Evolutionary conservation across 495 filamentous ascomycete species (phyloP).

Genomic region (Podospora tetraspora): DNA sequence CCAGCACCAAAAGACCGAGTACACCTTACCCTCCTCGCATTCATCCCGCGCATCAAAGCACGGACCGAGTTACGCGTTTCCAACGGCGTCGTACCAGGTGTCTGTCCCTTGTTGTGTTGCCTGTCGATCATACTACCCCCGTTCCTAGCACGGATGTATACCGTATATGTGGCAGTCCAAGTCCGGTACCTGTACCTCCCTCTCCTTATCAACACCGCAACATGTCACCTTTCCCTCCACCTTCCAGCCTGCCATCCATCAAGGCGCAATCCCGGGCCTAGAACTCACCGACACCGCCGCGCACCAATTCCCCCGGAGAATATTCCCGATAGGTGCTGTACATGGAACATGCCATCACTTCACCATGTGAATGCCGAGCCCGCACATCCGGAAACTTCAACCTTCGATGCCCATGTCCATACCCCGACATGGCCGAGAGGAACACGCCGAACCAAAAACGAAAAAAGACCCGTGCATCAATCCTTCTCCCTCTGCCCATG

Average conservation of each 20-base stretch:
- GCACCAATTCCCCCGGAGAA: not conserved
- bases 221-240: not conserved
- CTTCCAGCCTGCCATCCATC: not conserved
- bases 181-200: not conserved
- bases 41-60: not conserved
- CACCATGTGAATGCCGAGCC: not conserved
- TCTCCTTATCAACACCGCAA: not conserved
- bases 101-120: not conserved
- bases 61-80: not conserved
- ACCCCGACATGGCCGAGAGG: too few relatives aligned
- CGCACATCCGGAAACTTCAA: not conserved
- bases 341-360: not conserved
- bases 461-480: not conserved
- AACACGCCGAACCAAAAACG: not conserved
- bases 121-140: not conserved
- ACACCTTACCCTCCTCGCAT: not conserved
- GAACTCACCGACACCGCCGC: not conserved
- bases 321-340: not conserved
- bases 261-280: not conserved
- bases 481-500: not conserved
- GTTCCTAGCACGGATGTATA: not conserved
- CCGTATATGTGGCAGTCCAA: not conserved
- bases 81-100: not conserved
- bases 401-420: not conserved
- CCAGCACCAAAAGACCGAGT: not conserved